Percentiles rank a stretch among this genome's conserved stretches.
These are phyloP conservation scores for Epithele typhae DNA, from an alignment of 768 basidiomycete genomes.

Conservation along the genomic window DNA sequence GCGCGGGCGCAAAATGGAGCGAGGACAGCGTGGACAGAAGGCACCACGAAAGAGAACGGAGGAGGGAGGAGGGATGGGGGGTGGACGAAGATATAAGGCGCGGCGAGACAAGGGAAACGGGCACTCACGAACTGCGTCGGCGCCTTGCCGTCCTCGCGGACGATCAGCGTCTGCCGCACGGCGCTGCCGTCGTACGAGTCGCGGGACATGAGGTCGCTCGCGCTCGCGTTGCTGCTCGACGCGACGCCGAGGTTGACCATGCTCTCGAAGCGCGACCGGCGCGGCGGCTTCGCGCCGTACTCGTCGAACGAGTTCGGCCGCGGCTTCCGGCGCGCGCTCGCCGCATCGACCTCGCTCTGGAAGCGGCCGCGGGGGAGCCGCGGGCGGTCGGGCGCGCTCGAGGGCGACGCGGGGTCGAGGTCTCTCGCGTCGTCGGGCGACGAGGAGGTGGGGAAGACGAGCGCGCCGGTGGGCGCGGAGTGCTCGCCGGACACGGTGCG, in stretches of 20 bases:
- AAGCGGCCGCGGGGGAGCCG: constrained; percentile 58
- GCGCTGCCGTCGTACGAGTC: constrained; percentile 63
- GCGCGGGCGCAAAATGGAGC: too few relatives aligned
- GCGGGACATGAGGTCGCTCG: constrained; percentile 61
- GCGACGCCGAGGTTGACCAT: constrained; percentile 59
- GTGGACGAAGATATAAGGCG: neutral
- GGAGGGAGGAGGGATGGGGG: too few relatives aligned
- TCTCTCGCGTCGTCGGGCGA: too few relatives aligned
- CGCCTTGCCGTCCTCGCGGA: constrained; percentile 78
- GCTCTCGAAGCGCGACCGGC: constrained; percentile 67
- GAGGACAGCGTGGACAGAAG: too few relatives aligned
- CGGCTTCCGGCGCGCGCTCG: constrained; percentile 44
- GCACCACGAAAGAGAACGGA: too few relatives aligned
- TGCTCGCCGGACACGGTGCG: constrained; percentile 52
- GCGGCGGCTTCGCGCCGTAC: constrained; percentile 42
- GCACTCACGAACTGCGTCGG: constrained; percentile 76
- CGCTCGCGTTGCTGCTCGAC: constrained; percentile 45
- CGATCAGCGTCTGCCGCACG: constrained; percentile 64
- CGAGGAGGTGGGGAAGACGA: constrained; percentile 15
- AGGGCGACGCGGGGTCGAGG: constrained; percentile 12
- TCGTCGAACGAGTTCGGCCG: constrained; percentile 71
- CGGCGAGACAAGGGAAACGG: neutral
- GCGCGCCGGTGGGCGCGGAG: constrained; percentile 21
- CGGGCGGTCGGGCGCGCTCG: constrained; percentile 29
- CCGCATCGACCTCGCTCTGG: constrained; percentile 69